phyloP scores from a whole-genome alignment of 2,329 filamentous ascomycete species.

The Colletotrichum sp. region DNA sequence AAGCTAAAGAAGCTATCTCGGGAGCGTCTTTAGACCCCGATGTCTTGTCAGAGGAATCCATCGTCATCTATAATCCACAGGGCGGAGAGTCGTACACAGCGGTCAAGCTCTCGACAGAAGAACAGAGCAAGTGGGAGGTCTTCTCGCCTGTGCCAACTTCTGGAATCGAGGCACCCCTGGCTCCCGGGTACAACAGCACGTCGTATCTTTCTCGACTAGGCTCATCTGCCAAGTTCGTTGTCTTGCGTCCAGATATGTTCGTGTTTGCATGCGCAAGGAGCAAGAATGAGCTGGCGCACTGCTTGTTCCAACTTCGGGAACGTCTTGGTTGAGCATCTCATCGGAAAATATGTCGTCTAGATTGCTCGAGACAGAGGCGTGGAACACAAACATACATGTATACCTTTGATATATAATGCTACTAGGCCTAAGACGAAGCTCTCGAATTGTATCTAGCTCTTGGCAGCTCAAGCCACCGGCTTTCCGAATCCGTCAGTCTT shows the following conservation, averaged over 20 bases:
- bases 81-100: fast-evolving
- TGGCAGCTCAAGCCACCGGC: background rate
- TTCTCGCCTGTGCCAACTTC: background rate
- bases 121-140: background rate
- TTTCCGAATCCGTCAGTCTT: background rate
- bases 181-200: background rate
- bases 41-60: background rate
- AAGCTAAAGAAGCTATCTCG: background rate
- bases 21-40: background rate
- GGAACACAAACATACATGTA: background rate
- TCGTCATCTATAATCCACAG: background rate
- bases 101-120: background rate
- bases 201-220: background rate
- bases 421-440: background rate
- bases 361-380: fast-evolving
- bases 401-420: background rate
- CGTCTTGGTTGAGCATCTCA: background rate
- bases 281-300: background rate
- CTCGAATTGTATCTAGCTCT: background rate
- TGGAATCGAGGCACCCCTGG: background rate
- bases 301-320: background rate
- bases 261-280: background rate
- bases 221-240: background rate
- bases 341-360: fast-evolving
- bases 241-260: background rate